These are phyloP conservation scores for Populus euphratica DNA, from an alignment of 345 rosid species.

Conservation along the genomic window DNA sequence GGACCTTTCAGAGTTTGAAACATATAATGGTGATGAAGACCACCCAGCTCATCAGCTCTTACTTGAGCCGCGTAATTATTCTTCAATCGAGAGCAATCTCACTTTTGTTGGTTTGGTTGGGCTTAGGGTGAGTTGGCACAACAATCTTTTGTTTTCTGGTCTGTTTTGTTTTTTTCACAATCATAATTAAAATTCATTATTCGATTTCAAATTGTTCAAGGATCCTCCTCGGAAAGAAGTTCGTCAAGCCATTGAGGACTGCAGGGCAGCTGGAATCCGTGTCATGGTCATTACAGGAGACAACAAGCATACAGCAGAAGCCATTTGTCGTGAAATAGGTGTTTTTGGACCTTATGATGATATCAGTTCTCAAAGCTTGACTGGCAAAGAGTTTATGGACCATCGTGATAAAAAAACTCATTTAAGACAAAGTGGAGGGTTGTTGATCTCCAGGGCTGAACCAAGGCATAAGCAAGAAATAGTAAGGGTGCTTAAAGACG, in stretches of 20 bases:
- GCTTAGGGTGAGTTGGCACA: slow-evolving; percentile 56
- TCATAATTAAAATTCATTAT: slow-evolving; percentile 6
- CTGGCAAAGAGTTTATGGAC: slow-evolving; percentile 79
- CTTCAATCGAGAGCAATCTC: slow-evolving; percentile 76
- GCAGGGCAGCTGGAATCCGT: slow-evolving; percentile 93
- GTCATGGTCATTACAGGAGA: slow-evolving; percentile 98
- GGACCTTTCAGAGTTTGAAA: slow-evolving; percentile 49
- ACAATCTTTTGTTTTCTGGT: background rate
- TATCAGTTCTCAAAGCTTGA: slow-evolving; percentile 64
- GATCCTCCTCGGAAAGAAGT: slow-evolving; percentile 98
- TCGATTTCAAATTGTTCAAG: slow-evolving; percentile 33
- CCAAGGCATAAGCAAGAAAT: slow-evolving; percentile 98
- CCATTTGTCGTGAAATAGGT: slow-evolving; percentile 92
- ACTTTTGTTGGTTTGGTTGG: slow-evolving; percentile 83
- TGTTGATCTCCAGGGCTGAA: slow-evolving; percentile 92
- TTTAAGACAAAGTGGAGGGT: slow-evolving; percentile 73
- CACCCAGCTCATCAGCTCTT: slow-evolving; percentile 85
- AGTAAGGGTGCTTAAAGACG: slow-evolving; percentile 91
- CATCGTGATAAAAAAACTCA: slow-evolving; percentile 46
- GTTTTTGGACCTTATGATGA: slow-evolving; percentile 67
- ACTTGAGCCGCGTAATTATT: slow-evolving; percentile 65
- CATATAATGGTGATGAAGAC: slow-evolving; percentile 82
- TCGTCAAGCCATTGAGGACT: slow-evolving; percentile 87
- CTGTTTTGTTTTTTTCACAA: background rate
- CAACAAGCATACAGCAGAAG: slow-evolving; percentile 92